phyloP scores from a whole-genome alignment of 2,329 filamentous ascomycete species.

The Fusarium decemcellulare region DNA sequence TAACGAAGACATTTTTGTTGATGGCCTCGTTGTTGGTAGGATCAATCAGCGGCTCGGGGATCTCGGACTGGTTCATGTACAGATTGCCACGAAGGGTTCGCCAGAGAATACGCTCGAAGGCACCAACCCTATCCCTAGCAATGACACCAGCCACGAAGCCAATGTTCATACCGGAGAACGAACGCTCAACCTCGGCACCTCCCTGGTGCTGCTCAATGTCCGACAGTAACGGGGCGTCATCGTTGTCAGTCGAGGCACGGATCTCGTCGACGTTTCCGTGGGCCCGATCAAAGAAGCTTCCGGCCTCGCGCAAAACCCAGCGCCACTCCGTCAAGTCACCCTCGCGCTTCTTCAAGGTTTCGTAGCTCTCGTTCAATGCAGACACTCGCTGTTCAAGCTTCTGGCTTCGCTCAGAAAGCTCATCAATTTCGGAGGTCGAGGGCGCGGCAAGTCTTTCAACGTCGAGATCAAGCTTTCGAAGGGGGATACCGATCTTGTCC shows the following conservation, averaged over 20 bases:
- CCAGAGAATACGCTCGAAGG: conserved; percentile 98
- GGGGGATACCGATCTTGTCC: conserved; percentile 89
- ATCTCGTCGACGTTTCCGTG: conserved; percentile 98
- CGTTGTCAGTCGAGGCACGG: conserved; percentile 87
- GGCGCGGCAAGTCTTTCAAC: conserved; percentile 88
- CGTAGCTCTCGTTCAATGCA: conserved; percentile 97
- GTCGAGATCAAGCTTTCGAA: conserved; percentile 93
- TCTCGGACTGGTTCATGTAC: conserved; percentile 99
- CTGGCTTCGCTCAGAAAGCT: conserved; percentile 92
- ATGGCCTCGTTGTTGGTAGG: conserved; percentile 92
- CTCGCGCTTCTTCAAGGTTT: conserved; percentile 97
- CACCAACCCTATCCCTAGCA: conserved; percentile 89
- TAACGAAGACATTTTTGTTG: conserved; percentile 99
- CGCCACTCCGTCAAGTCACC: conserved; percentile 98
- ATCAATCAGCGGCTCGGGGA: conserved; percentile 92
- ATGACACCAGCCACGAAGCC: conserved; percentile 98
- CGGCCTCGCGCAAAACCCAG: conserved; percentile 96
- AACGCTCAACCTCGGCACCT: conserved; percentile 80
- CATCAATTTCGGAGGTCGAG: conserved; percentile 95
- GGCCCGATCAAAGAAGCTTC: conserved; percentile 96
- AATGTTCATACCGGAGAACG: conserved; percentile 98
- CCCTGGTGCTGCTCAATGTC: conserved; percentile 88
- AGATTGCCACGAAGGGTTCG: conserved; percentile 96
- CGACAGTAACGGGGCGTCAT: conserved; percentile 92
- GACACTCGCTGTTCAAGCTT: conserved; percentile 91